A percentile compares a stretch with the other conserved stretches of the same genome.
Conservation (phyloP, 2,329 filamentous ascomycete genomes). For the Parastagonospora avenae region DNA sequence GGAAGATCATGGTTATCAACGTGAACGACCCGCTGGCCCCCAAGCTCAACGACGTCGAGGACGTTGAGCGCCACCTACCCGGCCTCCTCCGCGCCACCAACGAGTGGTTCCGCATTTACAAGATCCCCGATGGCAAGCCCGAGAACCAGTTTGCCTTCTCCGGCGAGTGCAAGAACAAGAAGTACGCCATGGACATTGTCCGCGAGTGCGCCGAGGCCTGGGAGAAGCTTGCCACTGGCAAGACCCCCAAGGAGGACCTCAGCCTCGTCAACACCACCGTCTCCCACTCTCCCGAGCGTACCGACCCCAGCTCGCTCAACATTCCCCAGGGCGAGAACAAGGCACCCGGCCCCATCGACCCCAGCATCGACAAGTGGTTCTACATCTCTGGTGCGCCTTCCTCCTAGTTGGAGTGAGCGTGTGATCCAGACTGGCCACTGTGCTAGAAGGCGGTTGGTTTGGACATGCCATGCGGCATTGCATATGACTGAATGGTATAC, state of each 20-base stretch:
- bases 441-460: not conserved
- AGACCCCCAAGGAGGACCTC: constrained; percentile 77
- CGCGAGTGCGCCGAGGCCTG: constrained; percentile 96
- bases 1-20: constrained; percentile 99
- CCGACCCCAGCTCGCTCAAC: constrained; percentile 71
- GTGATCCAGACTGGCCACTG: not conserved
- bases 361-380: constrained; percentile 99
- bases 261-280: constrained; percentile 85
- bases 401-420: constrained; percentile 37
- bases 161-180: constrained; percentile 99
- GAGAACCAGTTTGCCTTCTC: constrained; percentile 99
- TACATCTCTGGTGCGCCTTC: constrained; percentile 96
- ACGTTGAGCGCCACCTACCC: constrained; percentile 97
- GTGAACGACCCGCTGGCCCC: constrained; percentile 94
- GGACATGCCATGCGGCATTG: not conserved
- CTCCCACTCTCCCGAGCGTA: constrained; percentile 72
- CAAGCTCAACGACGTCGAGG: constrained; percentile 98
- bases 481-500: not conserved
- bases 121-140: constrained; percentile 99
- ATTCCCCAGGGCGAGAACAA: constrained; percentile 83
- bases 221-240: constrained; percentile 94
- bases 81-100: constrained; percentile 97
- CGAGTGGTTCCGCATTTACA: constrained; percentile 99
- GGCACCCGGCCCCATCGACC: constrained; percentile 84
- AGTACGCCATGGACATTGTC: constrained; percentile 94